Evolutionary conservation across 768 basidiomycete genomes (phyloP).

Genomic region (Punctularia strigosozonata): DNA sequence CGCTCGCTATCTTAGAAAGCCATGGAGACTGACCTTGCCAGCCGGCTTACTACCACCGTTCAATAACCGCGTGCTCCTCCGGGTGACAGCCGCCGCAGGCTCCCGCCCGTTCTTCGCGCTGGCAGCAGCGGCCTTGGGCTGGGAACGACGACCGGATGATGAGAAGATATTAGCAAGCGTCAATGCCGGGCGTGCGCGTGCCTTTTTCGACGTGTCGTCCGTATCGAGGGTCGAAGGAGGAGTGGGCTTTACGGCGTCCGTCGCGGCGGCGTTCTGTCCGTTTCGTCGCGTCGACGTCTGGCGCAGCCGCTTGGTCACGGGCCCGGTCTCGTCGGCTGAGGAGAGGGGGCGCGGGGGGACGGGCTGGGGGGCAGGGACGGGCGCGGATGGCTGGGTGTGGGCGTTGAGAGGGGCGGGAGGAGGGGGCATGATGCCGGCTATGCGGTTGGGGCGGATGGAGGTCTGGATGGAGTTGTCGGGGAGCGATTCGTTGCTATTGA

Average conservation of each 20-base stretch:
- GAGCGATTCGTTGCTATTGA: too few relatives aligned
- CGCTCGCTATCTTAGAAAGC: constrained; percentile 1
- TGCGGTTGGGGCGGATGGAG: too few relatives aligned
- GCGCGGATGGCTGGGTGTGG: constrained; percentile 4
- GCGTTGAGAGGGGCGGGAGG: neutral
- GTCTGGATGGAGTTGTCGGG: too few relatives aligned
- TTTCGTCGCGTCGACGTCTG: constrained; percentile 54
- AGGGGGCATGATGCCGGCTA: too few relatives aligned
- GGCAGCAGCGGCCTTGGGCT: constrained; percentile 53
- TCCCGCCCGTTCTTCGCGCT: constrained; percentile 43
- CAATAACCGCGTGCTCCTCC: constrained; percentile 66
- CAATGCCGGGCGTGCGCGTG: constrained; percentile 82
- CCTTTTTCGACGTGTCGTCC: constrained; percentile 79
- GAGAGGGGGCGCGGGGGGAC: constrained; percentile 59
- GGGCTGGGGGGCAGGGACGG: constrained; percentile 28
- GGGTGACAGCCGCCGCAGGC: constrained; percentile 36
- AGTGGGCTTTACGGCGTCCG: constrained; percentile 35
- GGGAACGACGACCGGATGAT: constrained; percentile 72
- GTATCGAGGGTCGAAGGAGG: constrained; percentile 18
- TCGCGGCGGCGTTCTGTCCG: too few relatives aligned
- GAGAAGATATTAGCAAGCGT: constrained; percentile 82
- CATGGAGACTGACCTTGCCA: constrained; percentile 37
- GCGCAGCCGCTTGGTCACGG: constrained; percentile 63
- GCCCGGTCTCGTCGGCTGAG: constrained; percentile 74
- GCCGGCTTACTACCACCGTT: constrained; percentile 43